Base-by-base conservation (phyloP, 2,329 filamentous ascomycete species). In the Cephalotrichum gorgonifer region DNA sequence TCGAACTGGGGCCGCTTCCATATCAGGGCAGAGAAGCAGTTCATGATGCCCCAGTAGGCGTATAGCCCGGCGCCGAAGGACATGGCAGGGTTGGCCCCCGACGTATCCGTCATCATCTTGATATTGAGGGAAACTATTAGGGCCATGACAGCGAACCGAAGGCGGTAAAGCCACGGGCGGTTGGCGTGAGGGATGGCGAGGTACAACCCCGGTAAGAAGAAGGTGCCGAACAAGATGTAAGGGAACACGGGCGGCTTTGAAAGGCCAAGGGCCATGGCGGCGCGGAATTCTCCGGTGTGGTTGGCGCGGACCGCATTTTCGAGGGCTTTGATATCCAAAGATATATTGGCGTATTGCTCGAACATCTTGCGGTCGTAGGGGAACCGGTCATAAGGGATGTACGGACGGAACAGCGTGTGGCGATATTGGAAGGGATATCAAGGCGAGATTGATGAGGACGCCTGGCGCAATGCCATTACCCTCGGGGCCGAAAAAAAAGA, bases 1-100 rank as follows among this genome's bases (percentile, higher is more conserved):
- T 79, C 74, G 58, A 72, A 74, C 59, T 83, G 79, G 3, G 78
- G 76, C 17, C 67, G 63, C 43, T 68, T 73, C 64, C 75, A 77
- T 2, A 82, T 60, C 23, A 83, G 59, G 56, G 78, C 58, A 20
- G 70, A 69, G 49, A 73, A 56, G 31, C 61, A 67, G 62, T 69
- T 71, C 17, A 81, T 58, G 11, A 74, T 71, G 1, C 71, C 68
- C 74, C 74, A 83, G 4, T 64, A 60, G 3, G 66, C 66, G 33
- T 73, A 56, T 44, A 83, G 56, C 0, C 80, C 80, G 2, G 65
- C 60, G 2, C 62, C 67, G 53, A 80, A 83, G 2, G 71, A 68
- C 11, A 62, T 59, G 15, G 70, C 76, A 50, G 75, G 66, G 55
- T 77, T 79, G 6, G 63, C 59, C 57, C 78, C 81, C 6, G 72